Conservation (phyloP, 345 rosid genomes). For the Linum lewisii region DNA sequence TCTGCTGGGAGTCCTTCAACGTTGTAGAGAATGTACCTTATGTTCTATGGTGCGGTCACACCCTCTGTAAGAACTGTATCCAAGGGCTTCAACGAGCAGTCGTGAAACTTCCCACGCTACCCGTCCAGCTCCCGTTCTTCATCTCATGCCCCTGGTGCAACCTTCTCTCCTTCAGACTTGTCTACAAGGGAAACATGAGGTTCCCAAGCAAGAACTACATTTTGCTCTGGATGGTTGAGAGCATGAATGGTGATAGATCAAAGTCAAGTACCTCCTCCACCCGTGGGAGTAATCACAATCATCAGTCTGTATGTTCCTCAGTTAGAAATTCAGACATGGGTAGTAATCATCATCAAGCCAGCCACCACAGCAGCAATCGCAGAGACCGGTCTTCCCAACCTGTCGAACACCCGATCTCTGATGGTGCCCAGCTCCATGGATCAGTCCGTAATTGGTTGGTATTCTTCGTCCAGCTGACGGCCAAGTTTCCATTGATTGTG, state of each 20-base stretch:
- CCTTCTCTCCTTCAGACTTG: constrained; percentile 62
- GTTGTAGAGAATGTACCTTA: constrained; percentile 88
- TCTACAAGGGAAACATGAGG: constrained; percentile 60
- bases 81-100: constrained; percentile 72
- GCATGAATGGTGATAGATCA: constrained; percentile 61
- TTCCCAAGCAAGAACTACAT: constrained; percentile 85
- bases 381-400: constrained; percentile 8
- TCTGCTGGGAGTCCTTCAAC: constrained; percentile 87
- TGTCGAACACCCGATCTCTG: too few relatives aligned
- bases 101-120: constrained; percentile 62
- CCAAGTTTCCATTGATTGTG: constrained; percentile 86
- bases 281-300: constrained; percentile 21
- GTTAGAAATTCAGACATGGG: constrained; percentile 12
- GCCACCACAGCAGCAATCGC: constrained; percentile 22
- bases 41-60: constrained; percentile 90
- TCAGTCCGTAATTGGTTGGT: constrained; percentile 54
- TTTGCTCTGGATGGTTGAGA: constrained; percentile 93
- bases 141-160: constrained; percentile 92
- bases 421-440: constrained; percentile 22
- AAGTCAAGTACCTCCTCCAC: constrained; percentile 24
- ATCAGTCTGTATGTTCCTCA: constrained; percentile 16
- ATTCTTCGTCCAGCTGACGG: constrained; percentile 68
- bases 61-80: constrained; percentile 80
- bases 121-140: constrained; percentile 79
- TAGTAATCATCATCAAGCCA: constrained; percentile 16